These are phyloP conservation scores for Phaseolus coccineus DNA, from an alignment of 331 rosid genomes.

Conservation along the genomic window DNA sequence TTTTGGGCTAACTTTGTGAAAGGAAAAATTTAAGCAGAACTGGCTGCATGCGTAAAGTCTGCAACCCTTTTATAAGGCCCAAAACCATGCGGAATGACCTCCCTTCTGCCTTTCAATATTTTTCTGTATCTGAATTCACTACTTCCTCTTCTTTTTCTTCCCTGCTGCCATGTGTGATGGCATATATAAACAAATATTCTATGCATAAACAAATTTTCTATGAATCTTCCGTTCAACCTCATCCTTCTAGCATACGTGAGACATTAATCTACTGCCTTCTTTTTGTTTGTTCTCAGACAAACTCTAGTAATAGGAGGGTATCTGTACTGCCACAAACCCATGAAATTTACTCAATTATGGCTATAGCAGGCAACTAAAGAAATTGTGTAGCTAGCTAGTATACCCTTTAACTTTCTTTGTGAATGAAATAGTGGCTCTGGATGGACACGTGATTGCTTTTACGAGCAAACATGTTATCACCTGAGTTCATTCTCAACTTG, in stretches of 20 bases:
- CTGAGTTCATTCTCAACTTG: not conserved
- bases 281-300: not conserved
- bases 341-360: not conserved
- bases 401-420: not conserved
- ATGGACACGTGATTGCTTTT: not conserved
- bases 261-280: not conserved
- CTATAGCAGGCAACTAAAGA: not conserved
- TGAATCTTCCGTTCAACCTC: not conserved
- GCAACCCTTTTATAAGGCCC: not conserved
- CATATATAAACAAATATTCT: not conserved
- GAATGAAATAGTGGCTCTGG: not conserved
- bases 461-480: not conserved
- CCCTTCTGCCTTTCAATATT: not conserved
- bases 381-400: not conserved
- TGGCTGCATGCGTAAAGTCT: not conserved
- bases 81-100: not conserved
- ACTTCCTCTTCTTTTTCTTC: not conserved
- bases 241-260: not conserved
- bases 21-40: not conserved
- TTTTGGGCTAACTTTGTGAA: not conserved
- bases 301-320: conserved; percentile 1
- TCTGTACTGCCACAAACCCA: not conserved
- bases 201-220: not conserved
- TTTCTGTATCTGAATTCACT: not conserved
- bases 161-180: not conserved